Base-by-base conservation (phyloP, 1,284 basidiomycete genomes). In the Microbotryum silenes-acaulis region DNA sequence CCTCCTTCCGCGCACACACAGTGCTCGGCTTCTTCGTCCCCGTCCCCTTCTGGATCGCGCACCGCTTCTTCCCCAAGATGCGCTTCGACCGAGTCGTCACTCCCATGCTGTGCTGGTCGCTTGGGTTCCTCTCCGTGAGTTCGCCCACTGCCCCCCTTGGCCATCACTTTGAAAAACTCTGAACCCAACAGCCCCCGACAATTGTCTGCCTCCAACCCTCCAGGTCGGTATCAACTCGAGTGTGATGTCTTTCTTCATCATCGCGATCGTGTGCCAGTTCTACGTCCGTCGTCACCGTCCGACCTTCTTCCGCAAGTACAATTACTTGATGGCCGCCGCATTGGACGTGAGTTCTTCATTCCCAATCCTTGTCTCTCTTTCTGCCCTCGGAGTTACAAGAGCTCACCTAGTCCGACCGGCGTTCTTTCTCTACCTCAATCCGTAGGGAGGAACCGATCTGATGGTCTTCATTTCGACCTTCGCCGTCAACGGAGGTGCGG, bases 41-140 rank as follows among this genome's bases (percentile, higher is more conserved):
- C 2, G 61, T 82, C 42, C 81, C 80, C 5, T 81, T 82, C 72
- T 82, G 78, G 77, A 59, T 80, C 45, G 71, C 79, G 29, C 78
- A 79, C 74, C 76, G 76, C 60, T 72, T 76, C 63, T 82, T 73
- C 74, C 81, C 81, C 9, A 79, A 78, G 7, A 54, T 27, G 23
- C 57, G 60, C 12, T 63, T 64, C 50, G 51, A 65, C 45, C 62
- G 62, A 46, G 23, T 71, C 37, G 42, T 49, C 14, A 55, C 58
- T 10, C 60, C 60, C 25, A 58, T 62, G 21, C 14, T 53, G 25
- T 53, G 51, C 31, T 53, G 51, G 51, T 53, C 25, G 27, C 31
- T 53, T 10, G 51, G 51, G 2, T 53, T 9, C 31, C 42, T 56
- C 14, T 44, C 54, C 20, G 49, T 25, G 37, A 42, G 37, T 16